Evolutionary conservation across 768 basidiomycete genomes (phyloP), one percentile per base, ranked within the genome.

Genomic region (Wakefieldia striispora): DNA sequence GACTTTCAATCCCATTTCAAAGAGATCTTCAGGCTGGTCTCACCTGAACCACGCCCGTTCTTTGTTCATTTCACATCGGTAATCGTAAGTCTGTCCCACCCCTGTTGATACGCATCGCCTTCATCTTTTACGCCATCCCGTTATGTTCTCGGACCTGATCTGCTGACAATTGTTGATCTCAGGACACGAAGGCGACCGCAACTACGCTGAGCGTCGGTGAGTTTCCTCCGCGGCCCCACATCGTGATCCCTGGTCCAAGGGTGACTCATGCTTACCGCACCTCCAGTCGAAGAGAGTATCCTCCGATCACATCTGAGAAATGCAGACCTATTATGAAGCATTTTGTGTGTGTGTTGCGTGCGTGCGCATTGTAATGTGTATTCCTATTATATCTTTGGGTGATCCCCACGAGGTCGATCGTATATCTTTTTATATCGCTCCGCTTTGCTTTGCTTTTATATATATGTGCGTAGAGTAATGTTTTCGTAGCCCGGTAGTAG

Each of bases 1-100:
- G 88, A 90, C 65, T 88, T 91, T 67, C 82, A 84, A 56, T 80
- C 84, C 50, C 86, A 89, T 61, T 90, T 91, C 67, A 86, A 80
- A 61, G 88, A 90, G 45, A 85, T 88, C 33, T 75, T 77, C 40
- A 81, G 77, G 54, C 73, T 75, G 38, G 69, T 76, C 54, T 88
- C 88, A 1, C 83, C 85, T 12, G 73, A 78, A 21, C 76, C 79
- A 36, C 78, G 88, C 5, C 77, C 81, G 1, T 88, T 88, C 66
- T 85, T 81, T 56, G 75, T 83, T 45, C 84, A 89, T 71, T 73
- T 86, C 34, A 91, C 88, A 31, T 86, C 86, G 43, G 86, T 89
- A 43, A 80, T 90, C 54, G 88, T 90, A 62, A 67, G 86, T 75
- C 23, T 54, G 17, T 48, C 26, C 33, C 29, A 24, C 38, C 49